Percentiles rank a stretch among this genome's conserved stretches.
These are phyloP conservation scores for Aquilaria yunnanensis DNA, from an alignment of 345 rosid species.

Conservation along the genomic window DNA sequence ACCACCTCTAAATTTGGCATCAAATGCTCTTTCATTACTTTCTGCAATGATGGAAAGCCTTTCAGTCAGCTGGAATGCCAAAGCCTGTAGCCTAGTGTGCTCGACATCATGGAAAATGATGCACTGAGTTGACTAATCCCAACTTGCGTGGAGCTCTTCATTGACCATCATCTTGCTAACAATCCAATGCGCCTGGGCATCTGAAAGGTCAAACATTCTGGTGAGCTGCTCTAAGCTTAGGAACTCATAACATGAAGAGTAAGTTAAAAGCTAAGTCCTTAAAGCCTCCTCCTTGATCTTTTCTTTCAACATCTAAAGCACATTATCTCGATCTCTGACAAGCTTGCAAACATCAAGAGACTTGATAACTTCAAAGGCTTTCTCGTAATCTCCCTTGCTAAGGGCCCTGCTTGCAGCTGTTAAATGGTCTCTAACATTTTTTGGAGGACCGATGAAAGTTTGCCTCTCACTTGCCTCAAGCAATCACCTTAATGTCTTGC, in stretches of 20 bases:
- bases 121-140: conserved; percentile 87
- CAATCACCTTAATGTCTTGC: conserved; percentile 75
- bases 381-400: conserved; percentile 62
- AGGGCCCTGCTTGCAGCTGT: conserved; percentile 87
- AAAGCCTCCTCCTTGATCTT: conserved; percentile 88
- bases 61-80: conserved; percentile 81
- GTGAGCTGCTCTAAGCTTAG: conserved; percentile 62
- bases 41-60: conserved; percentile 63
- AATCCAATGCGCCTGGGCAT: conserved; percentile 45
- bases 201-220: conserved; percentile 73
- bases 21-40: conserved; percentile 74
- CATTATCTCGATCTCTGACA: conserved; percentile 44
- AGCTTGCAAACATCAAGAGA: conserved; percentile 86
- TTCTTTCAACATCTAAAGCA: conserved; percentile 64
- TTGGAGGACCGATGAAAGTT: conserved; percentile 77
- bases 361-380: conserved; percentile 50
- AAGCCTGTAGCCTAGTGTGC: conserved; percentile 60
- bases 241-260: conserved; percentile 51
- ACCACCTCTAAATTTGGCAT: conserved; percentile 59
- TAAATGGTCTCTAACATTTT: conserved; percentile 83
- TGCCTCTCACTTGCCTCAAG: conserved; percentile 77
- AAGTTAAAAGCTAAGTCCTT: conserved; percentile 70
- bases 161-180: conserved; percentile 88
- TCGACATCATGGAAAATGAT: conserved; percentile 68
- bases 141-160: conserved; percentile 67